Evolutionary conservation across 106 monocot species (phyloP).

Genomic region (Posidonia australis): DNA sequence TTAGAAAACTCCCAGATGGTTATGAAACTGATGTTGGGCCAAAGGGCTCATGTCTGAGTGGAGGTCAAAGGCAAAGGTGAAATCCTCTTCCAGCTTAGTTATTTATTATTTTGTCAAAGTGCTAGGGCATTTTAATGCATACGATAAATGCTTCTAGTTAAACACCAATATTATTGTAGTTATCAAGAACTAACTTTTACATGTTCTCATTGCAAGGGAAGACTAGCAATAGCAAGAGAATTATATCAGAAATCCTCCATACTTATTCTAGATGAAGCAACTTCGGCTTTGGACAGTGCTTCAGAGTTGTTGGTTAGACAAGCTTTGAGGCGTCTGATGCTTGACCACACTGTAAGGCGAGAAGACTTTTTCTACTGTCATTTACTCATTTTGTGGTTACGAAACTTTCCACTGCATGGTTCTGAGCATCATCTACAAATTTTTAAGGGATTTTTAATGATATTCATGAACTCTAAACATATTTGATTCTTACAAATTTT

Average conservation of each 20-base stretch:
- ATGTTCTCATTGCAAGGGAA: conserved; percentile 13
- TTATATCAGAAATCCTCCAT: conserved; percentile 62
- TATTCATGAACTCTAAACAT: neutral
- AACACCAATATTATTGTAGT: neutral
- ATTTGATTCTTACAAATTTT: too few relatives aligned
- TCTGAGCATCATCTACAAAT: too few relatives aligned
- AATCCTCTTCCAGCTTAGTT: neutral
- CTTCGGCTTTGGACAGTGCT: conserved; percentile 66
- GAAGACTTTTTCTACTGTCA: neutral
- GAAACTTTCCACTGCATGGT: too few relatives aligned
- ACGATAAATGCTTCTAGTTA: neutral
- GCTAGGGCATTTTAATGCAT: neutral
- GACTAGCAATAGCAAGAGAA: conserved; percentile 73
- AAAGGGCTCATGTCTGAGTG: conserved; percentile 68
- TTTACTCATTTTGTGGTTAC: too few relatives aligned
- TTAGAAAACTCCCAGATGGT: conserved; percentile 46
- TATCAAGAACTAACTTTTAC: neutral
- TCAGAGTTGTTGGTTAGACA: conserved; percentile 67
- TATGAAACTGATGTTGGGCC: conserved; percentile 60
- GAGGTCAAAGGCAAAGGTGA: conserved; percentile 86
- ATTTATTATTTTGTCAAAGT: neutral
- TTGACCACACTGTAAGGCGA: conserved; percentile 48
- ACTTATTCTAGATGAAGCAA: conserved; percentile 85
- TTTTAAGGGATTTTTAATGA: neutral
- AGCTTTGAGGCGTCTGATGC: conserved; percentile 46